Evolutionary conservation across 179 eudicot genomes (phyloP).

Genomic region (Amaranthus tricolor): DNA sequence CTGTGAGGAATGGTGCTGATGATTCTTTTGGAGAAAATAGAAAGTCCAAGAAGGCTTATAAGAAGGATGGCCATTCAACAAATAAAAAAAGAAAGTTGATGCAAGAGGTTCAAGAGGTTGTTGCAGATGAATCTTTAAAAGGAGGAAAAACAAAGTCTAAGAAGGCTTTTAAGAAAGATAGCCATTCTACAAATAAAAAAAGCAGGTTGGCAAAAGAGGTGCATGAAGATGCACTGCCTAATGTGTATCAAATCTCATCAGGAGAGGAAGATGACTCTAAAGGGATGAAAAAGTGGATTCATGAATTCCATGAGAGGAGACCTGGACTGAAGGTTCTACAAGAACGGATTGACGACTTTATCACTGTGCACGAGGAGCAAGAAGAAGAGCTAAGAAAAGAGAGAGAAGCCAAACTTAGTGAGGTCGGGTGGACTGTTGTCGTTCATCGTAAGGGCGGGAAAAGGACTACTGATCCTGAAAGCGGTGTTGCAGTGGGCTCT

Average conservation of each 20-base stretch:
- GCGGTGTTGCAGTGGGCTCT: conserved; percentile 82
- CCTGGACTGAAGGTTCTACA: conserved; percentile 74
- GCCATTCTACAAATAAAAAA: conserved; percentile 18
- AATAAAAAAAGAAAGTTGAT: conserved; percentile 24
- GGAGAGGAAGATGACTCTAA: conserved; percentile 72
- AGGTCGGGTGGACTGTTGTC: conserved; percentile 96
- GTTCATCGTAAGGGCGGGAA: conserved; percentile 86
- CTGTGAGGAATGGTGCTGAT: conserved; percentile 11
- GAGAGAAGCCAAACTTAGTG: conserved; percentile 60
- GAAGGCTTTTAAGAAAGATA: conserved; percentile 36
- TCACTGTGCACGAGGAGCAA: conserved; percentile 56
- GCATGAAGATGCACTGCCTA: conserved; percentile 31
- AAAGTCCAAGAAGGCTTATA: conserved; percentile 43
- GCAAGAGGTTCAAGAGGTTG: conserved; percentile 15
- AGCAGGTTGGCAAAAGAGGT: conserved; percentile 26
- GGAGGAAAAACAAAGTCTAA: conserved; percentile 35
- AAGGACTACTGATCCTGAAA: conserved; percentile 84
- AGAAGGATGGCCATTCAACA: conserved; percentile 28
- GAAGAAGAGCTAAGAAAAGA: conserved; percentile 69
- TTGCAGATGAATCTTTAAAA: too few species aligned
- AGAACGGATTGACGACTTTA: conserved; percentile 72
- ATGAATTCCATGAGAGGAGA: conserved; percentile 57
- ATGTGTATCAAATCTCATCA: conserved; percentile 60
- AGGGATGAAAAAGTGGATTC: conserved; percentile 87
- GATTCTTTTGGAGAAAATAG: conserved; percentile 17